Base-by-base conservation (phyloP, 2,329 filamentous ascomycete genomes). In the Capronia americana region DNA sequence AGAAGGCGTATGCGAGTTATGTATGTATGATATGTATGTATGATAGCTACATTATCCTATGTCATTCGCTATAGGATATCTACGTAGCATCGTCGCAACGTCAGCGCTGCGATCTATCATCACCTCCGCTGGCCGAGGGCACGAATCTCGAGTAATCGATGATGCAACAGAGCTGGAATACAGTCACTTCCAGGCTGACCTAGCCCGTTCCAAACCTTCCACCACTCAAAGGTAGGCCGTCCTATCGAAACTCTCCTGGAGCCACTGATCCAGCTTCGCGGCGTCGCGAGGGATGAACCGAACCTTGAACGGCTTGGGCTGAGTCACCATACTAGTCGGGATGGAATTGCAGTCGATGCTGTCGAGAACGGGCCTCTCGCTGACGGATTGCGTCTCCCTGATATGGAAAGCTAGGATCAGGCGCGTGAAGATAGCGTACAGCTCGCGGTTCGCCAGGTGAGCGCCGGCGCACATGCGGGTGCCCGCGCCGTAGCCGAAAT, bases 401-500 rank as follows among this genome's bases (percentile, higher is more conserved):
- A 66, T 66, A 44, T 57, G 57, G 69, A 88, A 88, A 0, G 85
- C 85, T 0, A 80, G 83, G 64, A 89, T 83, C 28, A 89, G 74
- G 0, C 87, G 81, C 30, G 87, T 77, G 66, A 86, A 87, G 0
- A 85, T 85, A 1, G 84, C 85, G 76, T 83, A 89, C 0, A 89
- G 80, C 72, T 88, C 85, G 2, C 87, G 82, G 73, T 88, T 88
- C 2, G 85, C 87, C 3, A 89, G 80, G 68, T 88, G 86, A 1
- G 82, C 85, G 17, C 87, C 87, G 0, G 84, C 85, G 72, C 87
- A 89, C 82, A 88, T 88, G 53, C 87, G 81, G 0, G 83, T 84
- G 0, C 87, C 87, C 0, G 87, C 86, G 3, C 87, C 87, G 67
- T 87, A 89, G 8, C 79, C 85, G 71, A 86, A 88, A 72, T 89